Percentiles rank a stretch among this genome's conserved stretches.
phyloP scores from a whole-genome alignment of 2,329 filamentous ascomycete species.

The Aspergillus pseudoglaucus region DNA sequence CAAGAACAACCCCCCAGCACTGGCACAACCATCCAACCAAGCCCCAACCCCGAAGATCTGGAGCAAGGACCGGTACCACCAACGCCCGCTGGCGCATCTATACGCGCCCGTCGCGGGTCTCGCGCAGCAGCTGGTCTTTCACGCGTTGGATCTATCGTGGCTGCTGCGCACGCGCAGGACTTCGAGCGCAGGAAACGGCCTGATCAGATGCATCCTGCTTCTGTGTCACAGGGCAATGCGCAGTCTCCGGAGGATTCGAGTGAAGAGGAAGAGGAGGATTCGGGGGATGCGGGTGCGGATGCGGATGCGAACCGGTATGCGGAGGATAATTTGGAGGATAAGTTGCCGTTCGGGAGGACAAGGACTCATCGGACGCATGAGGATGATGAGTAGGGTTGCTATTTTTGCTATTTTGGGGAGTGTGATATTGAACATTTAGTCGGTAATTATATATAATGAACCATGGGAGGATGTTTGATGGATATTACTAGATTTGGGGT shows the following conservation, averaged over 20 bases:
- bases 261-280: constrained; percentile 32
- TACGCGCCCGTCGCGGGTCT: constrained; percentile 7
- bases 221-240: constrained; percentile 27
- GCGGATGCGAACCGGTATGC: constrained; percentile 5
- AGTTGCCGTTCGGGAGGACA: constrained; percentile 6
- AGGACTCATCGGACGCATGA: not conserved
- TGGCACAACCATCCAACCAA: constrained; percentile 6
- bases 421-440: not conserved
- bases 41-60: constrained; percentile 15
- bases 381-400: not conserved
- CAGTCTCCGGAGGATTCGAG: constrained; percentile 31
- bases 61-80: constrained; percentile 19
- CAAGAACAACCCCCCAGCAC: constrained; percentile 19
- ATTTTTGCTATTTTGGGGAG: not conserved
- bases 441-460: no score
- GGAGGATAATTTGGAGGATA: constrained; percentile 12
- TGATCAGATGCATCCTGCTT: constrained; percentile 34
- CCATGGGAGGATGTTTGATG: no score
- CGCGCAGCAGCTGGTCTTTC: constrained; percentile 35
- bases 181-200: constrained; percentile 71
- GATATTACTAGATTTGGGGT: no score
- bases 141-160: constrained; percentile 63
- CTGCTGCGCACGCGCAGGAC: constrained; percentile 80
- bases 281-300: constrained; percentile 1
- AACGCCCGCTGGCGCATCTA: constrained; percentile 14